Conservation (phyloP, 305 asterid genomes). For the Solanum aculeatissimum region DNA sequence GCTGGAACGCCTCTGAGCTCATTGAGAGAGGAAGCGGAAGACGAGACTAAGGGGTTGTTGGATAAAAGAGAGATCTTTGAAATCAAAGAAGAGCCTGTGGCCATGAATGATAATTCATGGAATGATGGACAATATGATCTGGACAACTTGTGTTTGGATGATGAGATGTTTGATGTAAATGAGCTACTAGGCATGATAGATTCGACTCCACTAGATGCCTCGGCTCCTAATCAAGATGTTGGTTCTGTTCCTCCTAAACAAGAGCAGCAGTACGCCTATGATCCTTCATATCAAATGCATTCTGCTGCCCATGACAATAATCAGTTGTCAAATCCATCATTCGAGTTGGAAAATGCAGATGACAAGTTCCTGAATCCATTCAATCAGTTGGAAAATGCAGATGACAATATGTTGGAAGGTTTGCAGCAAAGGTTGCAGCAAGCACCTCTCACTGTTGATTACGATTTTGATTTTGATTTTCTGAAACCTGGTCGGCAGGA, state of each 20-base stretch:
- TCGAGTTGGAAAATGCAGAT: not conserved
- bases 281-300: not conserved
- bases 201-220: not conserved
- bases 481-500: constrained; percentile 47
- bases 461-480: constrained; percentile 41
- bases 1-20: constrained; percentile 7
- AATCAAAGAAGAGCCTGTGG: not conserved
- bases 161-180: constrained; percentile 47
- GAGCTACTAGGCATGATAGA: constrained; percentile 37
- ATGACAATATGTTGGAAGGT: not conserved
- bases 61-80: not conserved
- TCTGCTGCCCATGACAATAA: not conserved
- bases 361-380: not conserved
- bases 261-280: not conserved
- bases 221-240: not conserved
- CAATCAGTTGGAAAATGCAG: not conserved
- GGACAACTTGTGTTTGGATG: constrained; percentile 6
- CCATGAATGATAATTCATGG: not conserved
- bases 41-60: not conserved
- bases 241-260: not conserved
- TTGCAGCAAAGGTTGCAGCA: constrained; percentile 5
- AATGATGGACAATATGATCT: not conserved
- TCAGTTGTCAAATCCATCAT: not conserved
- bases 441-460: constrained; percentile 1
- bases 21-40: not conserved